Conservation (phyloP, 1,139 yeast species). For the Zygoascus meyerae region DNA sequence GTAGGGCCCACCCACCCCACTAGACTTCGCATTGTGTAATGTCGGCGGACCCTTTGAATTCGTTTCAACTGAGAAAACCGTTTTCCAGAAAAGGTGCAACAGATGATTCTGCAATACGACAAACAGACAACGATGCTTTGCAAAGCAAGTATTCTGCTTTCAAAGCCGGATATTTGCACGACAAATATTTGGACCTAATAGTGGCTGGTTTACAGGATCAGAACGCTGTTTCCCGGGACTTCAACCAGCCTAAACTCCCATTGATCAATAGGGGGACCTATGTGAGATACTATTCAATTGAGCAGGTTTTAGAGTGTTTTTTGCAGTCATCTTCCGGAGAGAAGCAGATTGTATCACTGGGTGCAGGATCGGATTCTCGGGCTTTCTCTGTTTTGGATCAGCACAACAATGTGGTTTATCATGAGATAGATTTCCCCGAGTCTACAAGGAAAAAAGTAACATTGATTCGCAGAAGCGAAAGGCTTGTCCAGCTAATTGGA, state of each 20-base stretch:
- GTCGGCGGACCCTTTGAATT: too few relatives aligned
- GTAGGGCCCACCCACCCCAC: too few relatives aligned
- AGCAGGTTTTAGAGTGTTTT: slow-evolving; percentile 48
- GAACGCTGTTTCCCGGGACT: slow-evolving; percentile 18
- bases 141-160: slow-evolving; percentile 64
- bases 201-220: slow-evolving; percentile 36
- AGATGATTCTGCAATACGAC: slow-evolving; percentile 38
- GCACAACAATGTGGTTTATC: slow-evolving; percentile 39
- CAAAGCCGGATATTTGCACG: slow-evolving; percentile 48
- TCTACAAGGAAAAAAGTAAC: slow-evolving; percentile 56
- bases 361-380: slow-evolving; percentile 96
- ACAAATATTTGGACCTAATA: slow-evolving; percentile 44
- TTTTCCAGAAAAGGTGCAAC: not conserved
- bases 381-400: slow-evolving; percentile 45
- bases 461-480: slow-evolving; percentile 37
- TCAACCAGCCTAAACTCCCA: slow-evolving; percentile 55
- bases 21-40: too few relatives aligned
- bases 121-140: slow-evolving; percentile 83
- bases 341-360: slow-evolving; percentile 68
- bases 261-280: slow-evolving; percentile 80
- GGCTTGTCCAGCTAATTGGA: slow-evolving; percentile 19
- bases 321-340: slow-evolving; percentile 29
- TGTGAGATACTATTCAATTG: slow-evolving; percentile 62
- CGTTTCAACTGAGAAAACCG: too few relatives aligned
- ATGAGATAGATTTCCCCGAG: slow-evolving; percentile 73